Conservation (phyloP, 306 rosid species). For the Fragaria vesca region DNA sequence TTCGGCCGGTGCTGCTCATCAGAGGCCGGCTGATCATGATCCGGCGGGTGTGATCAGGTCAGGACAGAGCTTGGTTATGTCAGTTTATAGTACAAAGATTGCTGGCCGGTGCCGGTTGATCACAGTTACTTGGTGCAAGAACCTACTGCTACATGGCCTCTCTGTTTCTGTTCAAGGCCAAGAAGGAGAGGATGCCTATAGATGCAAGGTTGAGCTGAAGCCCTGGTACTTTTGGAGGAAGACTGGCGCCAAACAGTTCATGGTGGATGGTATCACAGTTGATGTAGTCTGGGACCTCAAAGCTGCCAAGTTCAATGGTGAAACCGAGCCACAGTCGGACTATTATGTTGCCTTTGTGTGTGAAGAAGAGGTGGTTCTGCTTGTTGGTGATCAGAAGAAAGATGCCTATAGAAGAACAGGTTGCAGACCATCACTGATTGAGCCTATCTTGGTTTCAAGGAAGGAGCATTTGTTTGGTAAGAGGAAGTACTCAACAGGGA, state of each 20-base stretch:
- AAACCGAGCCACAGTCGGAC: constrained; percentile 70
- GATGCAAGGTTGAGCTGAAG: constrained; percentile 82
- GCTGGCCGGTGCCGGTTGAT: constrained; percentile 72
- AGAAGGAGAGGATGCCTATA: constrained; percentile 43
- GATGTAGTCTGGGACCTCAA: constrained; percentile 82
- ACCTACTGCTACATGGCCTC: constrained; percentile 68
- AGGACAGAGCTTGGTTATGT: constrained; percentile 62
- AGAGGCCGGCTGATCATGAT: constrained; percentile 38
- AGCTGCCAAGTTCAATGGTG: constrained; percentile 70
- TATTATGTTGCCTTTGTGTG: constrained; percentile 76
- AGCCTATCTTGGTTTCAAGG: constrained; percentile 63
- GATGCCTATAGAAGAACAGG: constrained; percentile 67
- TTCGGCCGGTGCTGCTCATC: constrained; percentile 36
- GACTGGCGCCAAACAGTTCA: constrained; percentile 74
- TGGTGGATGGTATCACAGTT: constrained; percentile 55
- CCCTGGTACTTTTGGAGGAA: constrained; percentile 97
- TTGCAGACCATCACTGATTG: constrained; percentile 64
- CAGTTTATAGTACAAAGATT: constrained; percentile 67
- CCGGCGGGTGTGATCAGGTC: constrained; percentile 52
- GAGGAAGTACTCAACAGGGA: constrained; percentile 58
- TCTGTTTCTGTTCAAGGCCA: constrained; percentile 67
- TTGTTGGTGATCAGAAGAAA: constrained; percentile 77
- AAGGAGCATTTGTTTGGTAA: constrained; percentile 78
- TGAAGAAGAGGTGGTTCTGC: constrained; percentile 63
- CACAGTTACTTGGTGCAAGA: constrained; percentile 91